Evolutionary conservation across 164 flowering plant species (phyloP), one percentile per base, ranked within the genome.

Genomic region (grape (Vitis vinifera)): DNA sequence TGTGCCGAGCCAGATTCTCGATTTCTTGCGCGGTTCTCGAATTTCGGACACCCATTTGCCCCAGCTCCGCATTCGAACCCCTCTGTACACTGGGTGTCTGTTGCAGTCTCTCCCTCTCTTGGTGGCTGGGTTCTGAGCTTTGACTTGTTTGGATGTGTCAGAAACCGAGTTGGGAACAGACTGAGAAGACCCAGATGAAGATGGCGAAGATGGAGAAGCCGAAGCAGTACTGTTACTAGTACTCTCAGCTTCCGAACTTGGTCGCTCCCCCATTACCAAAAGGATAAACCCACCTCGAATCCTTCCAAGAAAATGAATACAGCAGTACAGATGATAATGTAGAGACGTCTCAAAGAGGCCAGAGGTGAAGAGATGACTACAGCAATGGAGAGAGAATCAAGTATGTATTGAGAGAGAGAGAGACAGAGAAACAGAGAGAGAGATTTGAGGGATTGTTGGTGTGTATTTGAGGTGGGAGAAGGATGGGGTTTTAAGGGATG

Each of bases 21-120:
- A 85, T 65, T 92, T 92, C 82, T 92, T 90, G 9, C 91, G 73
- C 0, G 97, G 97, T 70, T 92, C 85, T 3, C 97, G 88, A n/a
- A 92, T 89, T 72, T 92, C 97, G 2, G 97, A 92, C 27, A 92
- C 97, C 94, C 94, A 92, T 78, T 89, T 92, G 13, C 97, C 97
- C 97, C 97, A 92, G 52, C 75, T 85, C 1, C 97, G 73, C 94
- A 82, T 90, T 10, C 97, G 78, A 0, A 92, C 97, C 0, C 97
- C 97, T 53, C 88, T 76, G 81, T 89, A 92, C 0, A 81, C 79
- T 2, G 94, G 91, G 75, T 90, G 91, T 23, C 76, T 83, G 78
- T 71, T 75, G 64, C 79, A 52, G 31, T 78, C 83, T 30, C 86
- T 61, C 27, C 19, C 31, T 56, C 72, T 48, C 61, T 70, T 51